A percentile compares a stretch with the other conserved stretches of the same genome.
phyloP scores from a whole-genome alignment of 2,329 filamentous ascomycete genomes.

The Teratosphaeria destructans region DNA sequence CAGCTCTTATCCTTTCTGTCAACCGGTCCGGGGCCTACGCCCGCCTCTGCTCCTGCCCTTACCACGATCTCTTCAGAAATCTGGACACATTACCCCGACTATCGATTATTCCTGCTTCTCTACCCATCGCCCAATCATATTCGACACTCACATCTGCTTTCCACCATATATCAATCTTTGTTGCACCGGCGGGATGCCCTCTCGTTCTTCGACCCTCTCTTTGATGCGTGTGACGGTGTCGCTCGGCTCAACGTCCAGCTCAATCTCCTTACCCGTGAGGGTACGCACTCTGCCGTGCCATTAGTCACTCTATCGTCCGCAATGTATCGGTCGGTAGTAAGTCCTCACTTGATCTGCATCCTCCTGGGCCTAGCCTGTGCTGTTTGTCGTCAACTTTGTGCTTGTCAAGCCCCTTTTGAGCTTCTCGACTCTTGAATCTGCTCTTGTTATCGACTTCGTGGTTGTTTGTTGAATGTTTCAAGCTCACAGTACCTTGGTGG shows the following conservation, averaged over 20 bases:
- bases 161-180: slow-evolving; percentile 93
- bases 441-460: not conserved
- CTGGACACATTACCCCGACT: not conserved
- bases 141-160: slow-evolving; percentile 73
- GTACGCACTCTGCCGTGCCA: slow-evolving; percentile 72
- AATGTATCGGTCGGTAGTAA: no score
- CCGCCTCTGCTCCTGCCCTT: not conserved
- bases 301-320: not conserved
- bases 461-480: not conserved
- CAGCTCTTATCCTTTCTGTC: not conserved
- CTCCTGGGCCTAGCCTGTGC: not conserved
- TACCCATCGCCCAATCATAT: not conserved
- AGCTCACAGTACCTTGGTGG: not conserved
- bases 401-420: not conserved
- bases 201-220: slow-evolving; percentile 98
- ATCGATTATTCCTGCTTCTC: not conserved
- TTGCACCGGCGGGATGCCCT: slow-evolving; percentile 93
- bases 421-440: not conserved
- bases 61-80: not conserved
- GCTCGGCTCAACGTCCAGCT: slow-evolving; percentile 88
- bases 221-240: slow-evolving; percentile 67
- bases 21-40: not conserved
- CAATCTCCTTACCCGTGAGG: slow-evolving; percentile 96
- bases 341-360: slow-evolving; percentile 21
- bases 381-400: not conserved